phyloP scores from a whole-genome alignment of 345 rosid genomes.

The Populus simonii region DNA sequence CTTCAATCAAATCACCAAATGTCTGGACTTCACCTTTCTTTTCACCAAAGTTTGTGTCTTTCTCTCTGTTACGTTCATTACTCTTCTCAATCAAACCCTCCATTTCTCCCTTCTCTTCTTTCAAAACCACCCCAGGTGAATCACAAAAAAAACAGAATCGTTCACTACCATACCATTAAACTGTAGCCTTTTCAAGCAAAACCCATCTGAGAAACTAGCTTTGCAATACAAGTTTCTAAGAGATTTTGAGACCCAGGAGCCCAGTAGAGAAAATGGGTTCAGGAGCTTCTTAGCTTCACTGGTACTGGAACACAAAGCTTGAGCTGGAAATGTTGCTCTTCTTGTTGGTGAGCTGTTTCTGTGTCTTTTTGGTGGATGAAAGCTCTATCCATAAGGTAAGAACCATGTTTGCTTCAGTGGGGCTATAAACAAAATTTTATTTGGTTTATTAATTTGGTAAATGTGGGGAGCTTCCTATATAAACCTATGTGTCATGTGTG shows the following conservation, averaged over 20 bases:
- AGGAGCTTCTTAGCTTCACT: slow-evolving; percentile 20
- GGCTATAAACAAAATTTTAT: slow-evolving; percentile 3
- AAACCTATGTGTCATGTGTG: not conserved
- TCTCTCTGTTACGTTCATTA: slow-evolving; percentile 26
- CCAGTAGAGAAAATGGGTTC: slow-evolving; percentile 20
- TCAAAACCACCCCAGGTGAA: slow-evolving; percentile 29
- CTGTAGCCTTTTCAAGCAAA: slow-evolving; percentile 31
- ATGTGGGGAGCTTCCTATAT: not conserved
- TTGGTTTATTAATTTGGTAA: not conserved
- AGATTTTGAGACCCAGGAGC: slow-evolving; percentile 44
- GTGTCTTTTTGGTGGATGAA: slow-evolving; percentile 45
- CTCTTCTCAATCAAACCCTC: slow-evolving; percentile 41
- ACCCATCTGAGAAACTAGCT: slow-evolving; percentile 34
- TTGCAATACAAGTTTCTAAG: slow-evolving; percentile 29
- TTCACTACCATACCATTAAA: slow-evolving; percentile 40
- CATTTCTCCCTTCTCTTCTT: slow-evolving; percentile 37
- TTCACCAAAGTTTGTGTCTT: slow-evolving; percentile 23
- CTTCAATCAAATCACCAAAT: slow-evolving; percentile 53
- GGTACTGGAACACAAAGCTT: slow-evolving; percentile 39
- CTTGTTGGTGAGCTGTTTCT: slow-evolving; percentile 27
- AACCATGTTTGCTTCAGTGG: slow-evolving; percentile 34
- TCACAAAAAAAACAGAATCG: slow-evolving; percentile 39
- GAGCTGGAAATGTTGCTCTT: slow-evolving; percentile 24
- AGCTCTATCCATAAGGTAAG: slow-evolving; percentile 44
- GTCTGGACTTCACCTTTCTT: slow-evolving; percentile 34